Evolutionary conservation across 2,329 filamentous ascomycete genomes (phyloP).

Genomic region (Arthrobotrys musiformis): DNA sequence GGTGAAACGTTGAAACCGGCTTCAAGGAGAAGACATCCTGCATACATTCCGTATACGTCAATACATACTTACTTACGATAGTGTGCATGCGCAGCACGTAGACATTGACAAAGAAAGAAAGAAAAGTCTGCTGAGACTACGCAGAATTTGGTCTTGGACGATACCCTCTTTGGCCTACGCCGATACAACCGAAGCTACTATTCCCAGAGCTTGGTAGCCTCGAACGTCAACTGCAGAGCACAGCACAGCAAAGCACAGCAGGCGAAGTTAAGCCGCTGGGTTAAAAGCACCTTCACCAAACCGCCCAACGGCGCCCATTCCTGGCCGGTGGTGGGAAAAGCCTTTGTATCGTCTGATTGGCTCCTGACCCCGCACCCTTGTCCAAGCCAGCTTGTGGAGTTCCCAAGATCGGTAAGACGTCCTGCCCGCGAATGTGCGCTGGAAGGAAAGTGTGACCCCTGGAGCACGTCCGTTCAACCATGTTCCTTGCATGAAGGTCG

Average conservation of each 20-base stretch:
- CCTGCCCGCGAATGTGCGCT: conserved; percentile 46
- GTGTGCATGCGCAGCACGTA: too few species aligned
- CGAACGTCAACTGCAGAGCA: conserved; percentile 11
- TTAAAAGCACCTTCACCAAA: conserved; percentile 18
- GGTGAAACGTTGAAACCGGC: conserved; percentile 27
- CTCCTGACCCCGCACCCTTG: conserved; percentile 17
- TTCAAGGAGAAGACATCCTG: conserved; percentile 38
- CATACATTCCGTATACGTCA: conserved; percentile 4
- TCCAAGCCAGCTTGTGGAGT: conserved; percentile 34
- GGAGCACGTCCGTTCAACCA: conserved; percentile 42
- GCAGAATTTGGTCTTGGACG: background rate
- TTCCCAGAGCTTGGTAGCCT: background rate
- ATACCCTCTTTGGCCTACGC: conserved; percentile 12
- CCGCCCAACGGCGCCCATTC: conserved; percentile 3
- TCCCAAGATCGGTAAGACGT: conserved; percentile 52
- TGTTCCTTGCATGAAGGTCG: conserved; percentile 56
- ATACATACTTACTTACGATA: too few species aligned
- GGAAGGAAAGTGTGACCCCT: conserved; percentile 40
- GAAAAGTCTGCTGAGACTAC: background rate
- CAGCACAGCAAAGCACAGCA: too few species aligned
- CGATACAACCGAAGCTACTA: conserved; percentile 13
- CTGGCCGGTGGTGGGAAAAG: background rate
- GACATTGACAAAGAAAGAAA: background rate
- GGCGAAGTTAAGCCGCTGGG: conserved; percentile 11
- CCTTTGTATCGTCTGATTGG: conserved; percentile 42